Conservation (phyloP, 352 stramenopile species). For the Phytophthora capsici region DNA sequence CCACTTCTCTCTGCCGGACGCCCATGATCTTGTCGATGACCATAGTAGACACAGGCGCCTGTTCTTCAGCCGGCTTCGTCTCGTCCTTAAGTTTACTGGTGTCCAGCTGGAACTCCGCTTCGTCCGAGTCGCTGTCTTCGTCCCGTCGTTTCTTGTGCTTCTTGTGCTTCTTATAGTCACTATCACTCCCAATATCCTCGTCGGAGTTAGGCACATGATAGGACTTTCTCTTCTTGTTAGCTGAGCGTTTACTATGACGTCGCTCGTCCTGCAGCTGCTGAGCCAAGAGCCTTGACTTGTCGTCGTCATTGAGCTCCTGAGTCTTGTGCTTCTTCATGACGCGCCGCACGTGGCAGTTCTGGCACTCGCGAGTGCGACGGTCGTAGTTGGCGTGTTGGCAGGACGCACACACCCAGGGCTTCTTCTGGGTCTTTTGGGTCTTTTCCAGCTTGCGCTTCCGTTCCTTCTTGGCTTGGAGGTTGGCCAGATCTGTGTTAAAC, state of each 20-base stretch:
- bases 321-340: slow-evolving; percentile 34
- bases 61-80: slow-evolving; percentile 7
- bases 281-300: slow-evolving; percentile 26
- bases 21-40: slow-evolving; percentile 92
- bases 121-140: slow-evolving; percentile 53
- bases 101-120: slow-evolving; percentile 47
- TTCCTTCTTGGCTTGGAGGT: slow-evolving; percentile 59
- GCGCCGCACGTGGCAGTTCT: slow-evolving; percentile 42
- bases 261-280: slow-evolving; percentile 40
- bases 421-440: slow-evolving; percentile 18
- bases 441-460: slow-evolving; percentile 48
- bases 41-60: slow-evolving; percentile 47
- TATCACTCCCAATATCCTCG: slow-evolving; percentile 64
- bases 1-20: slow-evolving; percentile 56
- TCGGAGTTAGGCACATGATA: slow-evolving; percentile 86
- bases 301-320: slow-evolving; percentile 32
- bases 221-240: slow-evolving; percentile 75
- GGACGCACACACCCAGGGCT: slow-evolving; percentile 53
- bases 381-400: slow-evolving; percentile 60
- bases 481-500: slow-evolving; percentile 80
- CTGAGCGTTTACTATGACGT: slow-evolving; percentile 64
- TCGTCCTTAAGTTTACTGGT: slow-evolving; percentile 45
- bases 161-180: slow-evolving; percentile 43
- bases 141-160: slow-evolving; percentile 32
- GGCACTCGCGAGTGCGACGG: slow-evolving; percentile 46